Evolutionary conservation across 306 rosid genomes (phyloP), one percentile per base, ranked within the genome.

Genomic region (Castanopsis chinensis): DNA sequence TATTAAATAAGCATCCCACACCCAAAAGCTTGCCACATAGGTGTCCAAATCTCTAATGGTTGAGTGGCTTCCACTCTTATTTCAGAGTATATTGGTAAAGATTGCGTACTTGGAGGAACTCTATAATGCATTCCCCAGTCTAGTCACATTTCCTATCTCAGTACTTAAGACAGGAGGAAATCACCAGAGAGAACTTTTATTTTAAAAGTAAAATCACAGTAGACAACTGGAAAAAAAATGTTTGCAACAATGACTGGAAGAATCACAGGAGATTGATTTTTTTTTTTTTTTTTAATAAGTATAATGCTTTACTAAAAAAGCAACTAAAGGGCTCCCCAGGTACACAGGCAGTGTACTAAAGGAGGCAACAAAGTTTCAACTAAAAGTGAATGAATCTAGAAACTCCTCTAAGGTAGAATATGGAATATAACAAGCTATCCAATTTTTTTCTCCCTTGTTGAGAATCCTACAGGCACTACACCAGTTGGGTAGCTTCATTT

Each of bases 11-110:
- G 17, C 53, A 49, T 49, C 53, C 53, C 53, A 49, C 14, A 49
- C 53, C 17, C 53, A 12, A 49, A 49, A 49, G 17, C 15, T 49
- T 49, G 17, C 17, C 17, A 12, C 53, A 49, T 11, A 49, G 5
- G 53, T 12, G 53, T 49, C 72, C 25, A 15, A 51, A 64, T 54
- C 45, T 14, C 14, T 30, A 3, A 35, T 52, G 49, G 53, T 51
- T 13, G 17, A 49, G 53, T 51, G 57, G 73, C 82, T 61, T 65
- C 49, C 73, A 72, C 53, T 52, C 45, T 59, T 28, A 52, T 57
- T 72, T 27, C 27, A 23, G 41, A 3, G 61, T 52, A 69, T 32
- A 54, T 51, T 30, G 45, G 25, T 32, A 72, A 33, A 32, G 30
- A 25, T 18, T 12, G 49, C 18, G 30, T 23, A 52, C 32, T 43